Base-by-base conservation (phyloP, 257 asterid genomes). In the Primulina huaijiensis region DNA sequence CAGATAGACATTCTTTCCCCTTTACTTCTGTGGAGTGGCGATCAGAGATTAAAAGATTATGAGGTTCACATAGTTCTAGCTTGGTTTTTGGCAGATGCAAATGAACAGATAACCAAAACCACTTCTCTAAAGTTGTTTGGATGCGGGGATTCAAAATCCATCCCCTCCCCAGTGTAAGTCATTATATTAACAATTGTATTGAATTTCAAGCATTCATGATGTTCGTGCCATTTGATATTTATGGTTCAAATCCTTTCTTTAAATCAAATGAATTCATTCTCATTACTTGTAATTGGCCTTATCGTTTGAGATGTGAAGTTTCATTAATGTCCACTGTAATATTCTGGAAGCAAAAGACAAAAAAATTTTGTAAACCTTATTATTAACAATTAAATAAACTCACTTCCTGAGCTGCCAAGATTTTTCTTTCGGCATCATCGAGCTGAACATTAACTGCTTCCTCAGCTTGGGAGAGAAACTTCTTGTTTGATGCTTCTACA, bases 371-470 rank as follows among this genome's bases (percentile, higher is more conserved):
- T 60, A 43, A 40, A 75, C 43, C 73, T 62, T 34, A 64, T 16
- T 4, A 50, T 0, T 16, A 50, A 50, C 21, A 69, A 63, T 68
- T 65, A 50, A 69, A 67, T 57, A 73, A 75, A 83, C 95, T 84
- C 68, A 87, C 98, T 64, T 86, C 80, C 65, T 84, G 90, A 68
- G 90, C 80, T 50, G 83, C 88, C 65, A 68, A 59, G 79, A 92
- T 78, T 82, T 85, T 90, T 80, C 82, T 88, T 76, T 89, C 86
- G 31, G 97, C 92, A 56, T 80, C 90, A 52, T 72, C 81, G 64
- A 93, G 81, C 76, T 87, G 88, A 73, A 66, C 78, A 77, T 82
- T 86, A 70, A 88, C 83, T 67, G 76, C 89, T 73, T 89, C 88
- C 81, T 90, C 90, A 76, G 83, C 81, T 76, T 81, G 94, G 69